A percentile compares a stretch with the other conserved stretches of the same genome.
Evolutionary conservation across 148 eudicot genomes (phyloP).

Genomic region (Dysphania ambrosioides): DNA sequence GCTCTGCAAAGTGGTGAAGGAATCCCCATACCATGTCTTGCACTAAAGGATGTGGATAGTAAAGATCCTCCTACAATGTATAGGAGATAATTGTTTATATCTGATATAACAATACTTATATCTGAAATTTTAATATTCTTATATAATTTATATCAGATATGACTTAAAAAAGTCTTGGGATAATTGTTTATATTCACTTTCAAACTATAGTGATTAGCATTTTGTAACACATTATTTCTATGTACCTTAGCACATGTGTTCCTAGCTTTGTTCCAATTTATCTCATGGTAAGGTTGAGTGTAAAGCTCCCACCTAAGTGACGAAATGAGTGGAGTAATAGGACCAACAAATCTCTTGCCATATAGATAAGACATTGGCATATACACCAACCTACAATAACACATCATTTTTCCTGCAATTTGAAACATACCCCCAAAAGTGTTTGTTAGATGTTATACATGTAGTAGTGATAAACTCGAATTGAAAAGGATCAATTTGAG

Average conservation of each 20-base stretch:
- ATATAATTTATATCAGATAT: too few relatives aligned
- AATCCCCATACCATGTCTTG: slow-evolving; percentile 57
- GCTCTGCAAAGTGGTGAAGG: slow-evolving; percentile 42
- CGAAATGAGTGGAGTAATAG: slow-evolving; percentile 35
- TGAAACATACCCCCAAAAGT: not conserved
- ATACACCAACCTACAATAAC: slow-evolving; percentile 60
- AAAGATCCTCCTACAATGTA: slow-evolving; percentile 44
- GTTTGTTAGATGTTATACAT: not conserved
- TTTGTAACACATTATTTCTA: not conserved
- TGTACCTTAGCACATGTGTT: slow-evolving; percentile 56
- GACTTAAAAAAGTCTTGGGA: too few relatives aligned
- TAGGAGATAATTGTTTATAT: too few relatives aligned
- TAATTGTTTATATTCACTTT: too few relatives aligned
- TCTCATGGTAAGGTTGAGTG: slow-evolving; percentile 35
- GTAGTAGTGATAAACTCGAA: too few relatives aligned
- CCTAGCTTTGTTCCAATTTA: slow-evolving; percentile 54
- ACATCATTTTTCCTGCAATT: slow-evolving; percentile 50
- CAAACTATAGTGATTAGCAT: not conserved
- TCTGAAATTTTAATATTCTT: too few relatives aligned
- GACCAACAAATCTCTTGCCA: slow-evolving; percentile 62
- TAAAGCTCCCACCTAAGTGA: slow-evolving; percentile 49
- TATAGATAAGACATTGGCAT: slow-evolving; percentile 73
- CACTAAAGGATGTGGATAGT: slow-evolving; percentile 47
- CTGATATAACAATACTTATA: too few relatives aligned
- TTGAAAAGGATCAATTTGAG: not conserved